These are phyloP conservation scores for Kregervanrija delftensis DNA, from an alignment of 805 yeast species.

Conservation along the genomic window DNA sequence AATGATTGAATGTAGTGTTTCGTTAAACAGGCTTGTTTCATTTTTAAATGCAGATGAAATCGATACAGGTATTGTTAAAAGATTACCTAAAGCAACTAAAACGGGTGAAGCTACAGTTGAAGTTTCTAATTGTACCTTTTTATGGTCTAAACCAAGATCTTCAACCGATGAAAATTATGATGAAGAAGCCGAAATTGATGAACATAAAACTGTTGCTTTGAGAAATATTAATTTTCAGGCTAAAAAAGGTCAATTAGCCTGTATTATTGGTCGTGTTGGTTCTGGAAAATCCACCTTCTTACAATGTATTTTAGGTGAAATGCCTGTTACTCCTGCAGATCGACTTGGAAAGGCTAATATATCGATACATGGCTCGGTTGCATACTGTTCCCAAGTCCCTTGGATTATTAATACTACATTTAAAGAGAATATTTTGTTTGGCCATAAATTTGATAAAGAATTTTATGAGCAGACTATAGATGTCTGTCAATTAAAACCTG, in stretches of 20 bases:
- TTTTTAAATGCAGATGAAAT: constrained; percentile 40
- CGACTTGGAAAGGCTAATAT: constrained; percentile 14
- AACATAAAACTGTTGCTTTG: constrained; percentile 32
- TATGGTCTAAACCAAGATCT: constrained; percentile 33
- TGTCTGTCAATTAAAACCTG: constrained; percentile 83
- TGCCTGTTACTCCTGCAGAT: constrained; percentile 31
- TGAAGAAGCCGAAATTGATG: constrained; percentile 34
- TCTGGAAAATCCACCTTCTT: constrained; percentile 58
- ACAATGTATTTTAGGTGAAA: constrained; percentile 47
- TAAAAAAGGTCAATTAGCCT: constrained; percentile 43
- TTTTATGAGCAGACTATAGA: constrained; percentile 74
- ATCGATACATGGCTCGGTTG: constrained; percentile 35
- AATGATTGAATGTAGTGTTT: constrained; percentile 52
- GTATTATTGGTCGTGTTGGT: constrained; percentile 63
- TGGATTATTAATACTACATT: constrained; percentile 97
- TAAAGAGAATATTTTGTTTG: constrained; percentile 83
- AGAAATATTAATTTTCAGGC: constrained; percentile 43
- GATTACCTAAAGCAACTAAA: constrained; percentile 15
- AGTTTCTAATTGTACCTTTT: constrained; percentile 44
- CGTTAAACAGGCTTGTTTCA: constrained; percentile 44
- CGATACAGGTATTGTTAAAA: constrained; percentile 30
- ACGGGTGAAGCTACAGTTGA: constrained; percentile 33
- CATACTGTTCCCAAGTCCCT: constrained; percentile 68
- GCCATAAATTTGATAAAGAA: constrained; percentile 71
- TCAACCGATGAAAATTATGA: constrained; percentile 25